Base-by-base conservation (phyloP, 2,329 filamentous ascomycete genomes). In the Trichoderma sp. region DNA sequence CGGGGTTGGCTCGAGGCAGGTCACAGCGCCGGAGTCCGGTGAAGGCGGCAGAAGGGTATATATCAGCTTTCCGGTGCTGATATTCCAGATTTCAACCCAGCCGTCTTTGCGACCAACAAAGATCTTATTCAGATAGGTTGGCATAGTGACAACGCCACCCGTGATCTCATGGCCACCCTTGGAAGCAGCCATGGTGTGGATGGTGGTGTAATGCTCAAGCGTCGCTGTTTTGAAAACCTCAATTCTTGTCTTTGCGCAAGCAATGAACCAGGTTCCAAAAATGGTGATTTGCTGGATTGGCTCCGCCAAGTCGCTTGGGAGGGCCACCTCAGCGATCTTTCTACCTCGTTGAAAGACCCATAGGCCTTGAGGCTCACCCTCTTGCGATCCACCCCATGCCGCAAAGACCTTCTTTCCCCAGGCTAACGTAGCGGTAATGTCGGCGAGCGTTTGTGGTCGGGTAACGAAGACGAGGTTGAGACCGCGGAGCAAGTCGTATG, bases 11-110 rank as follows among this genome's bases (percentile, higher is more conserved):
- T 97, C 89, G 62, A 99, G 83, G 53, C 93, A 93, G 6, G 93
- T 96, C n/a, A 98, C 92, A 16, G 91, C 85, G 58, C 94, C 95
- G 73, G 88, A 91, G 64, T 89, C 86, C 2, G 90, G 84, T 10
- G 87, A 87, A 0, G 92, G 90, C 0, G 96, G 92, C 16, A 96
- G 83, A 63, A 99, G 90, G 2, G 94, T 96, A 79, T 97, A 96
- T 33, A 99, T 88, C 66, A 97, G 85, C 79, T 96, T 97, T 59
- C 88, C 94, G 4, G 93, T 97, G 77, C 92, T 96, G 71, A 99
- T 84, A 77, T 99, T 99, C 95, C 96, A 99, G 62, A 99, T 97
- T 77, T 99, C 96, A 10, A 97, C 90, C 79, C 90, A 91, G 7
- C 96, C 96, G 78, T 99, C 94, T 72, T 87, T 88, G 75, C 93